Conservation (phyloP, 2,329 filamentous ascomycete species). For the Trichoderma arundinaceum region DNA sequence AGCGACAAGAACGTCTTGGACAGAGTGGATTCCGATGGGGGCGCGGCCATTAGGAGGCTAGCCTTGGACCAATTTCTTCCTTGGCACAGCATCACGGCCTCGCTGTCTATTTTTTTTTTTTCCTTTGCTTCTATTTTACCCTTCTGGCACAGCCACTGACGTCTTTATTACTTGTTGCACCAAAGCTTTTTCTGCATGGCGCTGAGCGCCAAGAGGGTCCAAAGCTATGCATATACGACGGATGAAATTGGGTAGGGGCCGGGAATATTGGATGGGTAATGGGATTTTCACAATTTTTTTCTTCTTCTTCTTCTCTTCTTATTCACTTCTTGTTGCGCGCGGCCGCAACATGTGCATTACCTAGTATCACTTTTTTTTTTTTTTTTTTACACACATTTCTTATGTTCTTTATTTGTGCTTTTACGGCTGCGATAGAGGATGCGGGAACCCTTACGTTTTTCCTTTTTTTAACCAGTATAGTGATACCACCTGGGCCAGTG, state of each 20-base stretch:
- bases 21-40: slow-evolving; percentile 18
- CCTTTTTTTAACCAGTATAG: slow-evolving; percentile 6
- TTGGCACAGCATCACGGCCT: slow-evolving; percentile 19
- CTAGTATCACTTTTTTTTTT: slow-evolving; percentile 33
- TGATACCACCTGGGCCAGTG: slow-evolving; percentile 29
- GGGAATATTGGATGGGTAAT: not conserved
- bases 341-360: slow-evolving; percentile 24
- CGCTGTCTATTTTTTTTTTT: not conserved
- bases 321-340: slow-evolving; percentile 21
- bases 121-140: not conserved
- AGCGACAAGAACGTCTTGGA: not conserved
- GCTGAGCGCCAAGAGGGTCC: slow-evolving; percentile 24
- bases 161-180: slow-evolving; percentile 23
- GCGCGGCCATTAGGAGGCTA: not conserved
- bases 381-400: slow-evolving; percentile 21
- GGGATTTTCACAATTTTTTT: not conserved
- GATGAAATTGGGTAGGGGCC: not conserved
- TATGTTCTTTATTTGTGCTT: not conserved
- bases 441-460: slow-evolving; percentile 12
- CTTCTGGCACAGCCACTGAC: slow-evolving; percentile 28
- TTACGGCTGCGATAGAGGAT: slow-evolving; percentile 21
- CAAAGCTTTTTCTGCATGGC: slow-evolving; percentile 7
- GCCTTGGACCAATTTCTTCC: slow-evolving; percentile 7
- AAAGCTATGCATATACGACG: slow-evolving; percentile 22
- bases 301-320: not conserved